Percentiles rank a stretch among this genome's conserved stretches.
Conservation (phyloP, 1,139 yeast genomes). For the Candida gigantensis region DNA sequence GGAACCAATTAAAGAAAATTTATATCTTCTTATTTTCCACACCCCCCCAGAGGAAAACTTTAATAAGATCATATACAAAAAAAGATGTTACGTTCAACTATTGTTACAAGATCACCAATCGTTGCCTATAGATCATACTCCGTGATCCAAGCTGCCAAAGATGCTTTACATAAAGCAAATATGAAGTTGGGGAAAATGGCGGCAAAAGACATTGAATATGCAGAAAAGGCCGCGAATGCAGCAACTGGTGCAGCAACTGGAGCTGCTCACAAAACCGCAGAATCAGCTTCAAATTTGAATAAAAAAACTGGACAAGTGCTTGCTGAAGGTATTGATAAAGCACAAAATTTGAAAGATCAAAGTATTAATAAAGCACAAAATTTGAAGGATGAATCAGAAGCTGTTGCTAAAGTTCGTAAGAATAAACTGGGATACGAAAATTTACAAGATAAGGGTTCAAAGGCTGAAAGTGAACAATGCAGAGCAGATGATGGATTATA, state of each 20-base stretch:
- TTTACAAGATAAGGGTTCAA: constrained; percentile 46
- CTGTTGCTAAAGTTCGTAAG: constrained; percentile 22
- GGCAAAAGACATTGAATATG: constrained; percentile 36
- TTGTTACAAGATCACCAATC: constrained; percentile 8
- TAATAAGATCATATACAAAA: too few species aligned
- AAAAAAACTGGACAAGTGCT: constrained; percentile 29
- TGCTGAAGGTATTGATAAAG: constrained; percentile 31
- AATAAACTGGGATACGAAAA: constrained; percentile 36
- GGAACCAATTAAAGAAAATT: too few species aligned
- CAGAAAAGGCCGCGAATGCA: constrained; percentile 21
- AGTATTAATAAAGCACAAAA: constrained; percentile 27
- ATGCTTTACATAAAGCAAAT: constrained; percentile 35
- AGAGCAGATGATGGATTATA: constrained; percentile 44
- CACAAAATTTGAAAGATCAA: constrained; percentile 18
- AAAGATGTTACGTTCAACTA: constrained; percentile 10
- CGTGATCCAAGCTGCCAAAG: constrained; percentile 37
- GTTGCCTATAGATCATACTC: constrained; percentile 21
- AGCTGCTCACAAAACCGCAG: constrained; percentile 28
- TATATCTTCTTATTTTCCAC: too few species aligned
- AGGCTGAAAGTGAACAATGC: constrained; percentile 45
- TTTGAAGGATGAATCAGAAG: constrained; percentile 16
- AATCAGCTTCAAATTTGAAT: constrained; percentile 22
- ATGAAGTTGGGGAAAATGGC: constrained; percentile 17
- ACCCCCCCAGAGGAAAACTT: too few species aligned
- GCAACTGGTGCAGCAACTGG: constrained; percentile 11